Evolutionary conservation across 2,329 filamentous ascomycete species (phyloP).

Genomic region (Pseudopyricularia cyperi): DNA sequence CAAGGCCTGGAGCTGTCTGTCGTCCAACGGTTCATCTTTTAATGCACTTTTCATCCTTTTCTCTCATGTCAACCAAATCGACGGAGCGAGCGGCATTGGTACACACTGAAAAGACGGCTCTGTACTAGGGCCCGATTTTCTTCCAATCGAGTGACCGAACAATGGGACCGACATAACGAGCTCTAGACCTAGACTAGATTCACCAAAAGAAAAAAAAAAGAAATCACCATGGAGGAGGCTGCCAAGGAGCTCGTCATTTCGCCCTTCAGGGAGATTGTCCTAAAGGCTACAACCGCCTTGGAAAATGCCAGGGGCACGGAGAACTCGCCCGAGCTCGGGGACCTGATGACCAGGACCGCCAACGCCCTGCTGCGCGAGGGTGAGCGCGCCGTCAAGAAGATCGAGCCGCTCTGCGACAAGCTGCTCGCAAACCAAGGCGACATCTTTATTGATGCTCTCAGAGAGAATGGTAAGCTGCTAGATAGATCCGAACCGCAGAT

Average conservation of each 20-base stretch:
- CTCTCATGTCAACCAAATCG: too few relatives aligned
- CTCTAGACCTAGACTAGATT: neutral
- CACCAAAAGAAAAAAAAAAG: neutral
- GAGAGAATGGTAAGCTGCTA: slow-evolving; percentile 42
- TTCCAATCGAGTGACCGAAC: too few relatives aligned
- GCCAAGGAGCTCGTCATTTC: slow-evolving; percentile 28
- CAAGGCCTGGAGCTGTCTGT: too few relatives aligned
- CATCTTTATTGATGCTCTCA: slow-evolving; percentile 36
- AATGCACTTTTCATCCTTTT: too few relatives aligned
- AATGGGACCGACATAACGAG: neutral
- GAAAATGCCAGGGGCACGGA: slow-evolving; percentile 29
- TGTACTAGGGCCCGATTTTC: too few relatives aligned
- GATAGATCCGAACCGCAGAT: neutral
- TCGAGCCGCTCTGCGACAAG: slow-evolving; percentile 37
- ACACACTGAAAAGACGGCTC: too few relatives aligned
- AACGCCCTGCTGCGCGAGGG: slow-evolving; percentile 21
- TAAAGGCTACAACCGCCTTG: slow-evolving; percentile 33
- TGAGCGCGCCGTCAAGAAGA: slow-evolving; percentile 25
- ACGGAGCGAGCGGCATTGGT: too few relatives aligned
- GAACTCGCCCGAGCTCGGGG: neutral
- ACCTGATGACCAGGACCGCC: slow-evolving; percentile 35
- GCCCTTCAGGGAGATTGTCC: slow-evolving; percentile 38
- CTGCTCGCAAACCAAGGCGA: slow-evolving; percentile 33
- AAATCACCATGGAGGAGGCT: slow-evolving; percentile 6
- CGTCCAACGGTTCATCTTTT: too few relatives aligned